phyloP scores from a whole-genome alignment of 176 grass and related monocot genomes.

The Tillandsia fasciculata region DNA sequence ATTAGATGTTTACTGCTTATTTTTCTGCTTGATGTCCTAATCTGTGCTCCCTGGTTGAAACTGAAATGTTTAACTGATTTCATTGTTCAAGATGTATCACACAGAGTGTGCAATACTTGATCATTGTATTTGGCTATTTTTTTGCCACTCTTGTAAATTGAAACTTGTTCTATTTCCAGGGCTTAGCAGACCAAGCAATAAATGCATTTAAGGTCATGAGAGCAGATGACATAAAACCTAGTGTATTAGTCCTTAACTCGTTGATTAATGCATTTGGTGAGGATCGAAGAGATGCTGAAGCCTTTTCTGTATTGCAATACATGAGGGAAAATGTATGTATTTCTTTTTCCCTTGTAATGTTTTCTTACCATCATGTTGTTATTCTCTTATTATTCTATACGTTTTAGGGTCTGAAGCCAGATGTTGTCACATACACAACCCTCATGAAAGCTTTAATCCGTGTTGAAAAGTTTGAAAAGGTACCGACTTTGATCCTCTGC shows the following conservation, averaged over 20 bases:
- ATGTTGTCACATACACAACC: constrained; percentile 98
- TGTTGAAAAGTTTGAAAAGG: constrained; percentile 94
- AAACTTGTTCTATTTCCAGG: constrained; percentile 31
- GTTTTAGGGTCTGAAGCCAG: constrained; percentile 69
- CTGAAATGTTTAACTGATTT: too few relatives aligned
- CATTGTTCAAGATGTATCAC: too few relatives aligned
- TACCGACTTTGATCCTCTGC: constrained; percentile 15
- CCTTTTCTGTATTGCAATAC: constrained; percentile 83
- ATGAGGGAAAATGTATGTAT: constrained; percentile 92
- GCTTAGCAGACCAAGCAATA: constrained; percentile 89
- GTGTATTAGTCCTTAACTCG: constrained; percentile 73
- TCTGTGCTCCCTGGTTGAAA: neutral
- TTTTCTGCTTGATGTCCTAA: neutral
- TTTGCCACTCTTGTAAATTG: constrained; percentile 18
- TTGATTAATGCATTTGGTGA: constrained; percentile 95
- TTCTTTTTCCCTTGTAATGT: neutral
- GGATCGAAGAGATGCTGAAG: constrained; percentile 84
- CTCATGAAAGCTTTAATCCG: constrained; percentile 96
- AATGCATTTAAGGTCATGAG: constrained; percentile 91
- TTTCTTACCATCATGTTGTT: constrained; percentile 13
- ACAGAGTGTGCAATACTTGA: too few relatives aligned
- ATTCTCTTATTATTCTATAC: constrained; percentile 10
- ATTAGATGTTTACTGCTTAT: neutral
- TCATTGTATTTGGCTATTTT: neutral
- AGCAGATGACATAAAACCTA: constrained; percentile 76